phyloP scores from a whole-genome alignment of 169 alveolate species.

The Besnoitia besnoiti region DNA sequence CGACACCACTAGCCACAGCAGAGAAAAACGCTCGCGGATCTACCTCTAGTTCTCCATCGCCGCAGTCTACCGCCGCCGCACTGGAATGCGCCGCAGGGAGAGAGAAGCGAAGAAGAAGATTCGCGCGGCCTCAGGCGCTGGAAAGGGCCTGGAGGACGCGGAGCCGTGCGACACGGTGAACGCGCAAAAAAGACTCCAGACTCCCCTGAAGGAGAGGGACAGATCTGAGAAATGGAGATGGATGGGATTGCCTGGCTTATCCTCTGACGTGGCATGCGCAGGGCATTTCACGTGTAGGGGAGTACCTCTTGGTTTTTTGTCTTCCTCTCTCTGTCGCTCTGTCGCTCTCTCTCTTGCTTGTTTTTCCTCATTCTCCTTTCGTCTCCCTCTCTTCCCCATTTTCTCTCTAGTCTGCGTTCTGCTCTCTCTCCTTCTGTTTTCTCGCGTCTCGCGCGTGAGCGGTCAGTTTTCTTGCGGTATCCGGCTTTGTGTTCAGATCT shows the following conservation, averaged over 20 bases:
- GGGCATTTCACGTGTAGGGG: too few species aligned
- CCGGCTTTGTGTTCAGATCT: conserved; percentile 1
- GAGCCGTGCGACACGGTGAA: neutral
- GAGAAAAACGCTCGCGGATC: too few species aligned
- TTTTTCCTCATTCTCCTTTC: neutral
- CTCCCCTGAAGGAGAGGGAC: too few species aligned
- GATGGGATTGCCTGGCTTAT: too few species aligned
- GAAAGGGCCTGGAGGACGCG: neutral
- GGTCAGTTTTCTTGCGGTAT: neutral
- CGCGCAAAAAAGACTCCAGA: neutral
- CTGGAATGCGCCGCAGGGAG: neutral
- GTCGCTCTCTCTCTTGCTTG: neutral
- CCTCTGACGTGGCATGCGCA: too few species aligned
- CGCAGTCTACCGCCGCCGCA: too few species aligned
- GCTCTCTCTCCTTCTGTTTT: neutral
- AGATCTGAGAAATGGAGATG: too few species aligned
- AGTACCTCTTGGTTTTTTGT: too few species aligned
- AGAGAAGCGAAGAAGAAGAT: neutral
- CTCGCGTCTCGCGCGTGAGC: neutral
- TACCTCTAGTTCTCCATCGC: too few species aligned
- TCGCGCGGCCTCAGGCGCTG: neutral
- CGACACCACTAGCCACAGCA: too few species aligned
- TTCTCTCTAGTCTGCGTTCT: neutral
- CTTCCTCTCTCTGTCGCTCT: too few species aligned
- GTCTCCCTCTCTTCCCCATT: neutral